Percentiles rank a stretch among this genome's conserved stretches.
These are phyloP conservation scores for Annulohypoxylon nitens DNA, from an alignment of 495 filamentous ascomycete genomes.

Conservation along the genomic window DNA sequence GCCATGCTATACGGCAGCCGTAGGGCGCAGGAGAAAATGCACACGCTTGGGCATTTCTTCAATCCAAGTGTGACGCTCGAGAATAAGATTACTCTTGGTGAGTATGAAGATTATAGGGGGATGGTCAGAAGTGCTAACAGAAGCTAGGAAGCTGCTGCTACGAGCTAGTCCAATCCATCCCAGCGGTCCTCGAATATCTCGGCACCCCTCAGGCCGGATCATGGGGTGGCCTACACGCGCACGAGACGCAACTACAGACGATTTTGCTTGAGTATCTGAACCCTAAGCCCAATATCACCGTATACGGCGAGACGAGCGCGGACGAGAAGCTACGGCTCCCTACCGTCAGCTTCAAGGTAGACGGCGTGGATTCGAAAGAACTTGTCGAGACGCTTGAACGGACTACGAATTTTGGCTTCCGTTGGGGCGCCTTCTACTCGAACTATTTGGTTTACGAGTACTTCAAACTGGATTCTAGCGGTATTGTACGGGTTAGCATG, in stretches of 20 bases:
- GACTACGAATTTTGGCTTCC: constrained; percentile 67
- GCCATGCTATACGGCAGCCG: constrained; percentile 73
- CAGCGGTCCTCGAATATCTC: constrained; percentile 69
- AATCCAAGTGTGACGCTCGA: constrained; percentile 69
- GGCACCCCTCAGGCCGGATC: constrained; percentile 48
- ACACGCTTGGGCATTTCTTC: constrained; percentile 75
- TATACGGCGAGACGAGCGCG: constrained; percentile 68
- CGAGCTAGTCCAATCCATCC: constrained; percentile 72
- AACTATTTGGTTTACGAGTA: constrained; percentile 71
- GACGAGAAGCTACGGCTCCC: constrained; percentile 66
- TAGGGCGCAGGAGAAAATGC: constrained; percentile 62
- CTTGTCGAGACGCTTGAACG: constrained; percentile 74
- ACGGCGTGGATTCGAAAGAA: constrained; percentile 66
- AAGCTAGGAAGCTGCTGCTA: constrained; percentile 64
- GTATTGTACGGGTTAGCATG: constrained; percentile 77
- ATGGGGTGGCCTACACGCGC: constrained; percentile 66
- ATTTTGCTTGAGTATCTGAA: constrained; percentile 69
- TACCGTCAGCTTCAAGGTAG: constrained; percentile 74
- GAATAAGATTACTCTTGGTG: constrained; percentile 64
- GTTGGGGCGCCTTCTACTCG: constrained; percentile 78
- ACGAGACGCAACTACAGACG: constrained; percentile 71
- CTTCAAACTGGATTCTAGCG: constrained; percentile 68
- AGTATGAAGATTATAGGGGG: not conserved
- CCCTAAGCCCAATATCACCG: constrained; percentile 55
- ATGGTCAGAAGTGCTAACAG: not conserved